Conservation (phyloP, 129 eudicot species). For the Flaveria trinervia region DNA sequence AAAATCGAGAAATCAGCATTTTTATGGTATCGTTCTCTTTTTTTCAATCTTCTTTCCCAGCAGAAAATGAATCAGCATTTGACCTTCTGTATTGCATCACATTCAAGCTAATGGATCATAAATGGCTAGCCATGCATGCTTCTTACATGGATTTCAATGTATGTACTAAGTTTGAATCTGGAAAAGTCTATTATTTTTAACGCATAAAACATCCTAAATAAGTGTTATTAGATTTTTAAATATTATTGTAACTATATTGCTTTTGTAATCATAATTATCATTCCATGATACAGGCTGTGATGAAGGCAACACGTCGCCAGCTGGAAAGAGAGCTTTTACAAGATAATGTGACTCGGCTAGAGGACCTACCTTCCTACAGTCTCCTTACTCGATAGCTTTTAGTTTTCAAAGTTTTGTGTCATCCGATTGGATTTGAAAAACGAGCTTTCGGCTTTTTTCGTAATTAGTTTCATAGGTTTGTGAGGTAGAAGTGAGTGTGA, state of each 20-base stretch:
- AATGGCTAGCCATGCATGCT: constrained; percentile 96
- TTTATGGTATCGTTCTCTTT: neutral
- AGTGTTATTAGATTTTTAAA: neutral
- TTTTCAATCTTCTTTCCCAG: neutral
- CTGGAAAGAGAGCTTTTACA: constrained; percentile 89
- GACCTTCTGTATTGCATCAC: constrained; percentile 94
- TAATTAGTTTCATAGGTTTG: constrained; percentile 24
- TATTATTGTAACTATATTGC: neutral
- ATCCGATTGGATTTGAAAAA: neutral
- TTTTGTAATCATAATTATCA: neutral
- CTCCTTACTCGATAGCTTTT: constrained; percentile 56
- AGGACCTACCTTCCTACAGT: constrained; percentile 85
- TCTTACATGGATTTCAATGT: constrained; percentile 99
- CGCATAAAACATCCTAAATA: neutral
- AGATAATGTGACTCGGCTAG: constrained; percentile 73
- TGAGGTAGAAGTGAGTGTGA: constrained; percentile 22
- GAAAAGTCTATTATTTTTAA: neutral
- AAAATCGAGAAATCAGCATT: neutral
- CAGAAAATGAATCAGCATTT: constrained; percentile 94
- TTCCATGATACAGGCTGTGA: constrained; percentile 65
- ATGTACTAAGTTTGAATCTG: constrained; percentile 23
- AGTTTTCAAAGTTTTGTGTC: constrained; percentile 1
- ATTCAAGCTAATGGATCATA: constrained; percentile 90
- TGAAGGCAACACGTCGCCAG: constrained; percentile 97
- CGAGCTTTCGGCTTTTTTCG: constrained; percentile 22